phyloP scores from a whole-genome alignment of 495 filamentous ascomycete genomes.

The Pyronema omphalodes region DNA sequence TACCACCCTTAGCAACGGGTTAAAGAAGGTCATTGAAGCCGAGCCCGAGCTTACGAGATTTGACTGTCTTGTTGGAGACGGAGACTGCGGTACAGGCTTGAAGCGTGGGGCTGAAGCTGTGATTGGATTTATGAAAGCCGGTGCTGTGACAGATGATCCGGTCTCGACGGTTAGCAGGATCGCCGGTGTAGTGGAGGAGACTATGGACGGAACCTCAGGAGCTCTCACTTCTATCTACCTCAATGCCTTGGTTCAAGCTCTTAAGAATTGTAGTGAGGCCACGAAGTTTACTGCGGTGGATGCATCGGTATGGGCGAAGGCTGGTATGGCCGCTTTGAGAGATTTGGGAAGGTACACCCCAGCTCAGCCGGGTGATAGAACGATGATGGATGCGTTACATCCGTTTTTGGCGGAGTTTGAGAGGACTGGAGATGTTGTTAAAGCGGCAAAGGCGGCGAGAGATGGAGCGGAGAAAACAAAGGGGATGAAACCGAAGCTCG shows the following conservation, averaged over 20 bases:
- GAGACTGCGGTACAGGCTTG: slow-evolving; percentile 82
- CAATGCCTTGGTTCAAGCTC: slow-evolving; percentile 62
- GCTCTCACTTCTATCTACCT: slow-evolving; percentile 93
- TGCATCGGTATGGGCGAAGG: slow-evolving; percentile 49
- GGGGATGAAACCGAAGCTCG: slow-evolving; percentile 77
- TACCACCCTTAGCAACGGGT: slow-evolving; percentile 42
- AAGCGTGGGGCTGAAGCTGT: slow-evolving; percentile 83
- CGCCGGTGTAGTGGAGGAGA: slow-evolving; percentile 63
- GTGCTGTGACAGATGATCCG: slow-evolving; percentile 43
- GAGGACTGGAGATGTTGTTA: slow-evolving; percentile 38
- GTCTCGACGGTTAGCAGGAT: slow-evolving; percentile 56
- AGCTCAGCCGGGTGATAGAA: slow-evolving; percentile 73
- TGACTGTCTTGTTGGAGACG: slow-evolving; percentile 87
- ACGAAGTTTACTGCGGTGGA: slow-evolving; percentile 29
- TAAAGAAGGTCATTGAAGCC: slow-evolving; percentile 51
- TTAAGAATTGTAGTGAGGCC: slow-evolving; percentile 39
- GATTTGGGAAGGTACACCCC: slow-evolving; percentile 73
- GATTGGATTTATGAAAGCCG: slow-evolving; percentile 41
- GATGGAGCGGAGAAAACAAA: slow-evolving; percentile 66
- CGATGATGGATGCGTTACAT: slow-evolving; percentile 72
- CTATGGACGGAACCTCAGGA: slow-evolving; percentile 92
- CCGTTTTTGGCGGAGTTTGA: slow-evolving; percentile 64
- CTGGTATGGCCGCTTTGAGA: slow-evolving; percentile 49
- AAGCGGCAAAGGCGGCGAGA: slow-evolving; percentile 56
- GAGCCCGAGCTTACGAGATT: slow-evolving; percentile 75